Conservation (phyloP, 1,284 basidiomycete species). For the Phaffia rhodozyma region DNA sequence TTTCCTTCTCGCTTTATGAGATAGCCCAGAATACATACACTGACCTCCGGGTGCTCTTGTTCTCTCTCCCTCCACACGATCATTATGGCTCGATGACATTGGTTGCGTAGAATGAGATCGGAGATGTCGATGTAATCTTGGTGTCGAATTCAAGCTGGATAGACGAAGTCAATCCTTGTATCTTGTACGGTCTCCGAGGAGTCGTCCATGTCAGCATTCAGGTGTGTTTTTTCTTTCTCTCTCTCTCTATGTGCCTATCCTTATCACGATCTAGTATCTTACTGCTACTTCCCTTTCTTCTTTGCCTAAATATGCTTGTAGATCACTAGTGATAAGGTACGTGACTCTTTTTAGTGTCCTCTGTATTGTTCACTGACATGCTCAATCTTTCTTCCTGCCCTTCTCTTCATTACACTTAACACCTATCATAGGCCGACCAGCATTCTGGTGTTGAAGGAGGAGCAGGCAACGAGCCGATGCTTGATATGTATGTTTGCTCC, state of each 20-base stretch:
- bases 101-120: conserved; percentile 68
- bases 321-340: conserved; percentile 46
- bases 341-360: neutral
- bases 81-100: no score
- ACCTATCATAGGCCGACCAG: conserved; percentile 48
- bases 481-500: conserved; percentile 53
- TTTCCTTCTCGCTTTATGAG: neutral
- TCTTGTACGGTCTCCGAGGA: conserved; percentile 88
- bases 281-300: conserved; percentile 20
- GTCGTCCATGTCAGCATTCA: conserved; percentile 73
- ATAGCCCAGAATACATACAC: neutral
- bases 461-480: conserved; percentile 74
- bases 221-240: conserved; percentile 35
- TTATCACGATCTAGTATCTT: no score
- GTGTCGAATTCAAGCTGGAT: conserved; percentile 93
- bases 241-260: neutral
- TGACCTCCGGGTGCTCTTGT: neutral
- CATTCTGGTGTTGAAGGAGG: conserved; percentile 93
- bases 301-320: conserved; percentile 29
- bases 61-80: neutral
- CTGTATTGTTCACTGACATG: conserved; percentile 21
- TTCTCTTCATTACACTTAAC: conserved; percentile 20
- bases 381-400: conserved; percentile 2
- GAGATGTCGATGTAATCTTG: conserved; percentile 71
- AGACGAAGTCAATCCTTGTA: conserved; percentile 82